Evolutionary conservation across 352 stramenopile species (phyloP).

Genomic region (Albugo laibachii): DNA sequence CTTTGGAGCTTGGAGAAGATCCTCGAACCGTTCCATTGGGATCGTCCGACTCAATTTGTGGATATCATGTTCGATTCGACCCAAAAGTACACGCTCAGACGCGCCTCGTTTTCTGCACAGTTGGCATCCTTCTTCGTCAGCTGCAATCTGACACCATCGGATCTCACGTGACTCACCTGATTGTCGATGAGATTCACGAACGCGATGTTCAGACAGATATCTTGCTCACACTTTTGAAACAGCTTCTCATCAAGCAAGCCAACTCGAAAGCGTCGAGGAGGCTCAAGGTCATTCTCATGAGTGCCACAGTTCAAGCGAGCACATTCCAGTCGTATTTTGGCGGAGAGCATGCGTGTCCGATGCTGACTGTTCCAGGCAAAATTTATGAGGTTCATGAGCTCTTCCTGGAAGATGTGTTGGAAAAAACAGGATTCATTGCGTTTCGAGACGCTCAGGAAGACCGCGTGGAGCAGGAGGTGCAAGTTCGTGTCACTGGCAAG

Average conservation of each 20-base stretch:
- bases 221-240: constrained; percentile 79
- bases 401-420: constrained; percentile 88
- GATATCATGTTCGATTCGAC: constrained; percentile 91
- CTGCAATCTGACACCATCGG: constrained; percentile 83
- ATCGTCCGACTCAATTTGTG: constrained; percentile 30
- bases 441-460: constrained; percentile 25
- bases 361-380: constrained; percentile 82
- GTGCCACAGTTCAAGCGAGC: constrained; percentile 88
- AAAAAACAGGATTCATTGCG: constrained; percentile 72
- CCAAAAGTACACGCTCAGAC: constrained; percentile 68
- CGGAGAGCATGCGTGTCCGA: constrained; percentile 54
- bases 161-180: constrained; percentile 49
- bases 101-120: constrained; percentile 89
- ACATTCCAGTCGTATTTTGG: constrained; percentile 92
- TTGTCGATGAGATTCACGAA: constrained; percentile 98
- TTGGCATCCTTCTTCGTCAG: constrained; percentile 84
- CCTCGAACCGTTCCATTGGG: constrained; percentile 13
- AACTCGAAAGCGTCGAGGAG: constrained; percentile 17
- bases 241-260: constrained; percentile 42
- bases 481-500: constrained; percentile 36
- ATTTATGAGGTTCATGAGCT: constrained; percentile 94
- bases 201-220: constrained; percentile 85
- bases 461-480: constrained; percentile 15
- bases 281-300: constrained; percentile 94
- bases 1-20: constrained; percentile 79